Percentiles rank a stretch among this genome's conserved stretches.
Conservation (phyloP, 2,329 filamentous ascomycete species). For the Colletotrichum sublineola region DNA sequence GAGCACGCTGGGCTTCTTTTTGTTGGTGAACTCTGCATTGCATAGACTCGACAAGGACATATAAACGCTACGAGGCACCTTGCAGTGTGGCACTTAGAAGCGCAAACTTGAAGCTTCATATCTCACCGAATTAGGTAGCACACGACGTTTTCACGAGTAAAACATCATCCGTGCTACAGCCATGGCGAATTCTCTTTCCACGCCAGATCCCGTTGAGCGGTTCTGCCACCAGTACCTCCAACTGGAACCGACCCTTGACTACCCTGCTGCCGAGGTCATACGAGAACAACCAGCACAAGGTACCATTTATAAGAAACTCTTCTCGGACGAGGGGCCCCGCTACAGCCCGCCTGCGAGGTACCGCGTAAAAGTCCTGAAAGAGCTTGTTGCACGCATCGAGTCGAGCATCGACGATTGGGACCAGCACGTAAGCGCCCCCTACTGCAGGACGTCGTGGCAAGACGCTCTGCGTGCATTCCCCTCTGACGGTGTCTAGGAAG, state of each 20-base stretch:
- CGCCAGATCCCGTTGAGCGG: slow-evolving; percentile 52
- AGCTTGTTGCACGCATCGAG: slow-evolving; percentile 78
- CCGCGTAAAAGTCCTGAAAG: slow-evolving; percentile 79
- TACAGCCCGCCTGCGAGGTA: slow-evolving; percentile 78
- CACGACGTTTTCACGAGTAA: slow-evolving; percentile 19
- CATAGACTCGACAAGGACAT: background rate
- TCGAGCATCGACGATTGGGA: slow-evolving; percentile 83
- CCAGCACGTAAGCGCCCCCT: slow-evolving; percentile 78
- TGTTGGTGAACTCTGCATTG: background rate
- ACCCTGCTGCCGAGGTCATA: slow-evolving; percentile 71
- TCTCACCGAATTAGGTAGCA: slow-evolving; percentile 6
- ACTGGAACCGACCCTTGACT: slow-evolving; percentile 73
- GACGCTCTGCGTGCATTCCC: background rate
- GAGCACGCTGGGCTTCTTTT: background rate
- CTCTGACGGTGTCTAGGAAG: slow-evolving; percentile 69
- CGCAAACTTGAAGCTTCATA: background rate
- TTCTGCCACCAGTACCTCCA: slow-evolving; percentile 86
- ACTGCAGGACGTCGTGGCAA: slow-evolving; percentile 10
- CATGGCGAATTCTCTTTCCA: background rate
- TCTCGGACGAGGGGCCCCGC: slow-evolving; percentile 67
- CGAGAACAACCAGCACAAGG: slow-evolving; percentile 73
- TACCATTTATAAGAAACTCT: slow-evolving; percentile 75
- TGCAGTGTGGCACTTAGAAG: background rate
- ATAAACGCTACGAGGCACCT: background rate
- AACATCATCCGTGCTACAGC: background rate